These are phyloP conservation scores for Austroboletus olivaceoglutinosus DNA, from an alignment of 1,284 basidiomycete species.

Conservation along the genomic window DNA sequence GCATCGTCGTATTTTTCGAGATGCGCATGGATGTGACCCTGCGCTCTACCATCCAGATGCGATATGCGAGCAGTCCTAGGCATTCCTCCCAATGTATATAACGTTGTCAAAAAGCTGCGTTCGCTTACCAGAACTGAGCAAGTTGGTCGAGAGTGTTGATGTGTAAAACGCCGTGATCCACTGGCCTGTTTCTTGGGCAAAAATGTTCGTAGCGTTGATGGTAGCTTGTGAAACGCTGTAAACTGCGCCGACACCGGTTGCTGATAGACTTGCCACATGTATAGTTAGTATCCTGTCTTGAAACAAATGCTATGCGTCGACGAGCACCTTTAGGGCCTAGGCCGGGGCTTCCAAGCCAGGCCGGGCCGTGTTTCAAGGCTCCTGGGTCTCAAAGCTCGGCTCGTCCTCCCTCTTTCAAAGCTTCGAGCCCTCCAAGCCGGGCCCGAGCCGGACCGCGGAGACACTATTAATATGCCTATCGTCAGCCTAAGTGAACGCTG, in stretches of 20 bases:
- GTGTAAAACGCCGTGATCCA: constrained; percentile 36
- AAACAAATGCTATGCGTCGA: too few species aligned
- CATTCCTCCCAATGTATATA: neutral
- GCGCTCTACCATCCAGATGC: constrained; percentile 15
- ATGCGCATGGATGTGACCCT: neutral
- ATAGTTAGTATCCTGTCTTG: too few species aligned
- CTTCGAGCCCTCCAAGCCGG: too few species aligned
- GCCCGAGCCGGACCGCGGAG: too few species aligned
- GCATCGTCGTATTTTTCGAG: constrained; percentile 5
- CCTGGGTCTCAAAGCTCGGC: too few species aligned
- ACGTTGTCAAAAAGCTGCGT: neutral
- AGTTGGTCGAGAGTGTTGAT: constrained; percentile 31
- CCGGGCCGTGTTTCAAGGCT: too few species aligned
- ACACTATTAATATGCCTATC: too few species aligned
- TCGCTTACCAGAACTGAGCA: constrained; percentile 30
- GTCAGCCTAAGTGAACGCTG: too few species aligned
- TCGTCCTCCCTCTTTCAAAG: too few species aligned
- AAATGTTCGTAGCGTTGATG: constrained; percentile 22
- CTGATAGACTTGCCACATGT: neutral
- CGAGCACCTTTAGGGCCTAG: too few species aligned
- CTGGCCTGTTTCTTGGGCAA: constrained; percentile 20
- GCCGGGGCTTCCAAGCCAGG: too few species aligned
- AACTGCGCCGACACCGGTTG: constrained; percentile 5
- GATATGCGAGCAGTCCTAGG: neutral
- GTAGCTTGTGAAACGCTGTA: constrained; percentile 15